These are phyloP conservation scores for Tylopilus plumbeoviolaceoides DNA, from an alignment of 768 basidiomycete species.

Conservation along the genomic window DNA sequence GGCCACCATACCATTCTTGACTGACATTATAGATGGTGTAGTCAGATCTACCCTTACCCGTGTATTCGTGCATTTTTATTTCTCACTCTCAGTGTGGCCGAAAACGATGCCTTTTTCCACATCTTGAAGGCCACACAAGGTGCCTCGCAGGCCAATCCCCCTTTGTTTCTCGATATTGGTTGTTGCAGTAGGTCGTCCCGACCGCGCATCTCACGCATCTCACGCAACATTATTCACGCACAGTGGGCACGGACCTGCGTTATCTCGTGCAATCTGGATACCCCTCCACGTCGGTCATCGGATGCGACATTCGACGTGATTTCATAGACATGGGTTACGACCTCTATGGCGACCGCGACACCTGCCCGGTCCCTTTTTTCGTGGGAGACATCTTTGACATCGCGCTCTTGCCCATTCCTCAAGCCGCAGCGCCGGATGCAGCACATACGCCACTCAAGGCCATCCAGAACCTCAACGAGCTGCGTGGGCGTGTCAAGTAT, in stretches of 20 bases:
- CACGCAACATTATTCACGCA: background rate
- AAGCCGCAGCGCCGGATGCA: background rate
- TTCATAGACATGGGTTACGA: background rate
- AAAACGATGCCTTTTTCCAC: background rate
- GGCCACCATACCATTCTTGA: background rate
- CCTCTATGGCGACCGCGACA: background rate
- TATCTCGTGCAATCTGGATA: background rate
- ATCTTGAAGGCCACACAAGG: background rate
- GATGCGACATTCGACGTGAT: background rate
- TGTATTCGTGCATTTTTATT: background rate
- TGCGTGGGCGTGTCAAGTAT: background rate
- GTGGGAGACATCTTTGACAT: background rate
- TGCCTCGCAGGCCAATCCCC: background rate
- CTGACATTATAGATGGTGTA: background rate
- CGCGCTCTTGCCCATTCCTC: background rate
- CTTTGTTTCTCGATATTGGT: background rate
- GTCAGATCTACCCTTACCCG: background rate
- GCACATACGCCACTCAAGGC: background rate
- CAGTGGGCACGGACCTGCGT: background rate
- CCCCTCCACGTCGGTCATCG: background rate
- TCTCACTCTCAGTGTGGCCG: background rate
- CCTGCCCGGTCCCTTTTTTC: background rate
- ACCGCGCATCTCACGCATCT: background rate
- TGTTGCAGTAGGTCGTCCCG: constrained; percentile 3
- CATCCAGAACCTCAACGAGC: background rate